Conservation (phyloP, 148 eudicot species). For the Fallopia convolvulus region DNA sequence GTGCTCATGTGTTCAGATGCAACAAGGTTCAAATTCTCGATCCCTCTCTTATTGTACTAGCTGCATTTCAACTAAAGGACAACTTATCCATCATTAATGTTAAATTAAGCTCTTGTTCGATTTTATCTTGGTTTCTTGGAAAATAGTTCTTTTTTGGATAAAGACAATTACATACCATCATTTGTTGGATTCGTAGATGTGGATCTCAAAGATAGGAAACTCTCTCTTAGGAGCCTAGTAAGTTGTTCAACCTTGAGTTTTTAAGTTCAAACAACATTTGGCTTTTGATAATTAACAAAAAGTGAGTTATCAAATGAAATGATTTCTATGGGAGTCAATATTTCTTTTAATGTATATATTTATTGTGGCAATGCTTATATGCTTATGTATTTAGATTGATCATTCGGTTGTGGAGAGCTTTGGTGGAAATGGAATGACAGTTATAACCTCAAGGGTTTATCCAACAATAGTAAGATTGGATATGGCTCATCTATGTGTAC, state of each 20-base stretch:
- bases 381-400: conserved; percentile 44
- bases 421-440: conserved; percentile 51
- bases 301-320: no score
- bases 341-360: no score
- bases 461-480: conserved; percentile 41
- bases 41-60: not conserved
- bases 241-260: not conserved
- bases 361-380: no score
- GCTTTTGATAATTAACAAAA: no score
- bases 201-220: conserved; percentile 33
- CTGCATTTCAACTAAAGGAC: not conserved
- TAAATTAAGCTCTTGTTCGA: not conserved
- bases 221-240: conserved; percentile 54
- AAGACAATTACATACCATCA: conserved; percentile 32
- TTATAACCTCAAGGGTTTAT: conserved; percentile 67
- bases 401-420: conserved; percentile 74
- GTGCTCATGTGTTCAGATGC: conserved; percentile 58
- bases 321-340: no score
- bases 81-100: no score
- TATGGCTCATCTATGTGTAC: conserved; percentile 46
- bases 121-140: not conserved
- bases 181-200: conserved; percentile 43
- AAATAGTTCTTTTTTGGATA: conserved; percentile 29
- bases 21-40: conserved; percentile 21
- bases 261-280: no score